Conservation (phyloP, 2,329 filamentous ascomycete genomes). For the Exophiala calicioides region DNA sequence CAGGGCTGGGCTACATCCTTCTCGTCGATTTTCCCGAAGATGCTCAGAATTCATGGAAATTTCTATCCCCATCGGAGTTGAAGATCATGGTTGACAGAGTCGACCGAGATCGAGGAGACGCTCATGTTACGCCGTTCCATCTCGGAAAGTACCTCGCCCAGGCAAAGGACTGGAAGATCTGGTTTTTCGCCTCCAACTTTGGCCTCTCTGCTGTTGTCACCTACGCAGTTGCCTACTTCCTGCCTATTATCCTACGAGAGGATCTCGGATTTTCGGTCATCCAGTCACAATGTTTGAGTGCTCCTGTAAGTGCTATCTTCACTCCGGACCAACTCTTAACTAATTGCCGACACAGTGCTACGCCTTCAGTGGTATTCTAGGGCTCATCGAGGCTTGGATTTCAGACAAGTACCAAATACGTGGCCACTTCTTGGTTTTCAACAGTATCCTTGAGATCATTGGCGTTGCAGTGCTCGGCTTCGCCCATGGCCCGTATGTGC, state of each 20-base stretch:
- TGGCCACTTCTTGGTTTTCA: constrained; percentile 59
- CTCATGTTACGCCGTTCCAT: no score
- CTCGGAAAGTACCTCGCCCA: background rate
- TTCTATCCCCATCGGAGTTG: no score
- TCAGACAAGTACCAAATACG: constrained; percentile 68
- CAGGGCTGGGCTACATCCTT: constrained; percentile 34
- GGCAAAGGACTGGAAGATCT: background rate
- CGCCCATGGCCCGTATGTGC: constrained; percentile 7
- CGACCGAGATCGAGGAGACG: no score
- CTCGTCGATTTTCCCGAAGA: constrained; percentile 36
- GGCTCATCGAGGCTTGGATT: constrained; percentile 60
- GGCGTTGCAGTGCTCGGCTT: constrained; percentile 63
- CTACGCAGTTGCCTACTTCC: constrained; percentile 70
- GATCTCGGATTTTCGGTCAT: constrained; percentile 67
- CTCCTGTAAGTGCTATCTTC: constrained; percentile 74
- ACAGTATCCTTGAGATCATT: constrained; percentile 62
- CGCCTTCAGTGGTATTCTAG: constrained; percentile 63
- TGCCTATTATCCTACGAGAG: constrained; percentile 68
- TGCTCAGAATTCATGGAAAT: background rate
- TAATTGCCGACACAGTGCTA: no score
- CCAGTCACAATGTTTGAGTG: constrained; percentile 63
- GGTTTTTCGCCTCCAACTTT: background rate
- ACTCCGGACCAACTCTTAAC: no score
- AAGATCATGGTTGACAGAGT: no score
- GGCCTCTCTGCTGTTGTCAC: constrained; percentile 15